Evolutionary conservation across 768 basidiomycete genomes (phyloP).

Genomic region (Podaxis carcinomalis): DNA sequence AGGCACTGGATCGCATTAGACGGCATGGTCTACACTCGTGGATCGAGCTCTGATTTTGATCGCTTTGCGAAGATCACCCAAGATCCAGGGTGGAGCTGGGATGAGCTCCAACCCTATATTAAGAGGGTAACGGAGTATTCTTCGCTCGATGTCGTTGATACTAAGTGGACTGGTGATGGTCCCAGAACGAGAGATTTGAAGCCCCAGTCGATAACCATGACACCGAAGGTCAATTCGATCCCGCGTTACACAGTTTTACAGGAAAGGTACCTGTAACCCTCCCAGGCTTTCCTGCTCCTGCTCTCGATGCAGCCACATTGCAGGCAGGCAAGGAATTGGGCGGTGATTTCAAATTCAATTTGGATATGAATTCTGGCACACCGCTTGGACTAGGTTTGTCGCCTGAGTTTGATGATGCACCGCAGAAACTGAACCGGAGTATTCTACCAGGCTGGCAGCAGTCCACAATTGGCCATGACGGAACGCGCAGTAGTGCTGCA

Average conservation of each 20-base stretch:
- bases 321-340: constrained; percentile 14
- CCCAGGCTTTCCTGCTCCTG: constrained; percentile 7
- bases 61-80: constrained; percentile 22
- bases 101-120: constrained; percentile 22
- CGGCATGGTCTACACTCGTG: constrained; percentile 23
- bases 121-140: constrained; percentile 14
- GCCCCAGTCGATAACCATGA: constrained; percentile 16
- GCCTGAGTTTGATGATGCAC: background rate
- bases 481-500: constrained; percentile 21
- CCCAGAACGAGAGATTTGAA: constrained; percentile 16
- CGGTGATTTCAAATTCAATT: constrained; percentile 8
- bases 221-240: constrained; percentile 18
- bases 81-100: constrained; percentile 32
- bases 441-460: constrained; percentile 19
- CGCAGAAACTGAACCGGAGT: background rate
- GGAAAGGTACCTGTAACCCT: constrained; percentile 16
- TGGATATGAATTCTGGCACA: constrained; percentile 14
- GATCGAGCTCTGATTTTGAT: constrained; percentile 16
- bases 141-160: constrained; percentile 10
- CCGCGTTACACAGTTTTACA: constrained; percentile 16
- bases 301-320: constrained; percentile 18
- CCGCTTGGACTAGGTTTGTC: constrained; percentile 10
- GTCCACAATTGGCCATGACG: constrained; percentile 17
- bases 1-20: background rate
- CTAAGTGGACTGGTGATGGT: background rate